A percentile compares a stretch with the other conserved stretches of the same genome.
phyloP scores from a whole-genome alignment of 2,329 filamentous ascomycete genomes.

The Byssothecium circinans region DNA sequence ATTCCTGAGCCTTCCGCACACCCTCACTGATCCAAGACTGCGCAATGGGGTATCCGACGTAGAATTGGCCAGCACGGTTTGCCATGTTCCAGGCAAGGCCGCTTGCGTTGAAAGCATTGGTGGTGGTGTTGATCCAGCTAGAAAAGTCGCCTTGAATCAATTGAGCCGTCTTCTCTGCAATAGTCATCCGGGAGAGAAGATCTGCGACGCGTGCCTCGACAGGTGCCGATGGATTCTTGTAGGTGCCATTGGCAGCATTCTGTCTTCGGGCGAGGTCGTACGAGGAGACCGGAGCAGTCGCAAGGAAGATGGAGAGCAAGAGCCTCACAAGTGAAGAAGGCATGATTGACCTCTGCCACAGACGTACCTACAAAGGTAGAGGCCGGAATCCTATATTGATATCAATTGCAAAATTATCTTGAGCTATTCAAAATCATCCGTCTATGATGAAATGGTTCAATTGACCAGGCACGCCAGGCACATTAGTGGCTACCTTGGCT shows the following conservation, averaged over 20 bases:
- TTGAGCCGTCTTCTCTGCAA: slow-evolving; percentile 73
- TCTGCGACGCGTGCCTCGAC: slow-evolving; percentile 68
- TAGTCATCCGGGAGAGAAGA: slow-evolving; percentile 71
- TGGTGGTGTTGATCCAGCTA: slow-evolving; percentile 72
- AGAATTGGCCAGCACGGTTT: slow-evolving; percentile 68
- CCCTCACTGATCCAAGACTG: slow-evolving; percentile 65
- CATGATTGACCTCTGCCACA: slow-evolving; percentile 4
- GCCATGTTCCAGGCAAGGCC: slow-evolving; percentile 69
- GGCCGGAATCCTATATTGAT: background rate
- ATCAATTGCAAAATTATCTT: background rate
- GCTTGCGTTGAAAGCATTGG: slow-evolving; percentile 66
- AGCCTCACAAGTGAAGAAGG: slow-evolving; percentile 2
- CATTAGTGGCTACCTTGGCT: background rate
- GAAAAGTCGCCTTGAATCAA: slow-evolving; percentile 65
- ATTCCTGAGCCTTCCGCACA: slow-evolving; percentile 68
- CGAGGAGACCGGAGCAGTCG: slow-evolving; percentile 7
- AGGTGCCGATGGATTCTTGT: slow-evolving; percentile 65
- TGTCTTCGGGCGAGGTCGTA: slow-evolving; percentile 32
- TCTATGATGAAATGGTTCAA: slow-evolving; percentile 1
- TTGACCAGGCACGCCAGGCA: slow-evolving; percentile 1
- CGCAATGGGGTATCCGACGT: slow-evolving; percentile 68
- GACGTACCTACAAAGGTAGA: background rate
- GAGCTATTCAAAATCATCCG: background rate
- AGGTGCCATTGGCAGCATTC: slow-evolving; percentile 44
- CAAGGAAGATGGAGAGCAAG: slow-evolving; percentile 4